Evolutionary conservation across 768 basidiomycete species (phyloP).

Genomic region (Leccinum boreale): DNA sequence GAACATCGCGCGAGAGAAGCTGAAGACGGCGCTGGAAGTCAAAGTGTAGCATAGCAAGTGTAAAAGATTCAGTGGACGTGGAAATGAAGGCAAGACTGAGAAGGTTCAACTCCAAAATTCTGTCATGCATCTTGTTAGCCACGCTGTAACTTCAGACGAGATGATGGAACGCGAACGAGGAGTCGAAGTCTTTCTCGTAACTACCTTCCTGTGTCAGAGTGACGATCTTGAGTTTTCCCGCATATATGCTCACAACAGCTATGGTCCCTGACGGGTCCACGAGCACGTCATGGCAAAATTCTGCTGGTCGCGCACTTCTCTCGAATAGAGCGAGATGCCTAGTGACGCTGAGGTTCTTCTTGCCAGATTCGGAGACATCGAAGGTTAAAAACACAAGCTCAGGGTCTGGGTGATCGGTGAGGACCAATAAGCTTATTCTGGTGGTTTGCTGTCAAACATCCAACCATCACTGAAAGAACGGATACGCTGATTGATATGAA

Average conservation of each 20-base stretch:
- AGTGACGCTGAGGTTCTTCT: slow-evolving; percentile 34
- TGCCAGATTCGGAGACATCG: slow-evolving; percentile 33
- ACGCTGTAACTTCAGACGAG: neutral
- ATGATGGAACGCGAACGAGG: slow-evolving; percentile 45
- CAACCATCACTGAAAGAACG: slow-evolving; percentile 5
- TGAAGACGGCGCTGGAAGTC: slow-evolving; percentile 64
- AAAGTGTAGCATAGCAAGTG: slow-evolving; percentile 64
- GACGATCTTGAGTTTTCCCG: slow-evolving; percentile 67
- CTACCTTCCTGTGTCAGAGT: slow-evolving; percentile 49
- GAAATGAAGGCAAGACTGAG: slow-evolving; percentile 63
- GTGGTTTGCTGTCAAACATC: slow-evolving; percentile 28
- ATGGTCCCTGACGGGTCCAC: slow-evolving; percentile 61
- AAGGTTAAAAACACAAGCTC: slow-evolving; percentile 64
- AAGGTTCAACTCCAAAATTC: slow-evolving; percentile 66
- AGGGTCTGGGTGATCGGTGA: slow-evolving; percentile 77
- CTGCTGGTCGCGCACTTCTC: slow-evolving; percentile 54
- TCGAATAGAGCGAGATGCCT: slow-evolving; percentile 56
- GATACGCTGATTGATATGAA: slow-evolving; percentile 11
- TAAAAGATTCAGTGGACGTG: slow-evolving; percentile 37
- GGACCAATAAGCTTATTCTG: slow-evolving; percentile 50
- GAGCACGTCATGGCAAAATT: slow-evolving; percentile 68
- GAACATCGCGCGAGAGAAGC: slow-evolving; percentile 57
- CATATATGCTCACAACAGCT: slow-evolving; percentile 64
- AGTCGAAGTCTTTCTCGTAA: slow-evolving; percentile 57
- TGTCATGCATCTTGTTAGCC: slow-evolving; percentile 23